Conservation (phyloP, 2,329 filamentous ascomycete species). For the Pseudocercospora cruenta region DNA sequence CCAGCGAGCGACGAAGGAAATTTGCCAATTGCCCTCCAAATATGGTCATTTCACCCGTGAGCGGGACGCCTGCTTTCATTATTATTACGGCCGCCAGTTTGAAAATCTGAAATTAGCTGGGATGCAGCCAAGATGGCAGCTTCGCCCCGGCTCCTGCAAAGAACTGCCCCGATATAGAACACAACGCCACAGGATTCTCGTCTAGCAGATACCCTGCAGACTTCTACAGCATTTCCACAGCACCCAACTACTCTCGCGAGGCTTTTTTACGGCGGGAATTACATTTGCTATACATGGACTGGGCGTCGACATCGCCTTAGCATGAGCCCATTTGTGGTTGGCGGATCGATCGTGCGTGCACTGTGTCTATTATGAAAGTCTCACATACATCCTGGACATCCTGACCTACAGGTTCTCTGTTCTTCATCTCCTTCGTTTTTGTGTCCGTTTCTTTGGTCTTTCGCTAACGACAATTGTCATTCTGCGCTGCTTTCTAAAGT, state of each 20-base stretch:
- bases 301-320: background rate
- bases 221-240: background rate
- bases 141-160: conserved; percentile 5
- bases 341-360: background rate
- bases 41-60: too few species aligned
- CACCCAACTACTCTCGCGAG: background rate
- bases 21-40: too few species aligned
- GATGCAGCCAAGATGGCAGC: background rate
- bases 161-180: conserved; percentile 1
- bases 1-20: too few species aligned
- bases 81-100: too few species aligned
- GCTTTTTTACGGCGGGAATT: background rate
- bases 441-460: background rate
- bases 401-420: background rate
- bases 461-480: background rate
- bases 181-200: conserved; percentile 1
- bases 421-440: background rate
- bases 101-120: too few species aligned
- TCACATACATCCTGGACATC: background rate
- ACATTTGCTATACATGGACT: conserved; percentile 2
- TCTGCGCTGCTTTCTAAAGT: background rate
- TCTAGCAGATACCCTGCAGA: background rate
- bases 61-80: too few species aligned
- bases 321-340: background rate
- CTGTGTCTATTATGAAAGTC: background rate